Base-by-base conservation (phyloP, 2,329 filamentous ascomycete species). In the Lasiodiplodia hormozganensis region DNA sequence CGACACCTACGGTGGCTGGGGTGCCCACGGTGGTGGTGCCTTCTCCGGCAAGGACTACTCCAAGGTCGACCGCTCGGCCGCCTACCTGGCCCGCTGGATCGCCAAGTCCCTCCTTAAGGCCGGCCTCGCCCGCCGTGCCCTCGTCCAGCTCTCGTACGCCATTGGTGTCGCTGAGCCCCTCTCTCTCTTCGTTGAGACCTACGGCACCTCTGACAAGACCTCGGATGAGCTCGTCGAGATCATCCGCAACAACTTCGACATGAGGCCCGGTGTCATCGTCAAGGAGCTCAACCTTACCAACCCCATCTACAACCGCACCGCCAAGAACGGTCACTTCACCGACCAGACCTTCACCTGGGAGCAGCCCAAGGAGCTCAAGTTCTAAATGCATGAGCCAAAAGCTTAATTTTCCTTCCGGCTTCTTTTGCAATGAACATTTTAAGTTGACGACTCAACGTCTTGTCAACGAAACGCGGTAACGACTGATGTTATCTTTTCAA, bases 1-100 rank as follows among this genome's bases (percentile, higher is more conserved):
- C 82, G 96, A 99, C 86, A 98, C 96, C 83, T 99, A 99, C 86
- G 96, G 96, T 87, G 96, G 96, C 79, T 98, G 96, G 96, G 96
- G 96, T 86, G 96, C 96, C 77, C 96, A 99, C 88, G 96, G 96
- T 88, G 96, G 96, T 88, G 96, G 96, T 91, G 96, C 96, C 83
- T 99, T 99, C 92, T 98, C 96, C 78, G 96, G 96, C 79, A 99
- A 99, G 91, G 96, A 99, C 84, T 99, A 97, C 90, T 97, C 94
- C 89, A 99, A 99, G 90, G 96, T 99, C 84, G 96, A 99, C 82
- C 93, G 96, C 77, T 98, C 96, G 66, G 96, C 96, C 74, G 96
- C 96, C 79, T 99, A 99, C 86, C 90, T 98, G 76, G 94, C 89
- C 75, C 94, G 96, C 82, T 99, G 96, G 96, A 94, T 99, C 82